These are phyloP conservation scores for Fusarium sarcochroum DNA, from an alignment of 2,329 filamentous ascomycete species.

Conservation along the genomic window DNA sequence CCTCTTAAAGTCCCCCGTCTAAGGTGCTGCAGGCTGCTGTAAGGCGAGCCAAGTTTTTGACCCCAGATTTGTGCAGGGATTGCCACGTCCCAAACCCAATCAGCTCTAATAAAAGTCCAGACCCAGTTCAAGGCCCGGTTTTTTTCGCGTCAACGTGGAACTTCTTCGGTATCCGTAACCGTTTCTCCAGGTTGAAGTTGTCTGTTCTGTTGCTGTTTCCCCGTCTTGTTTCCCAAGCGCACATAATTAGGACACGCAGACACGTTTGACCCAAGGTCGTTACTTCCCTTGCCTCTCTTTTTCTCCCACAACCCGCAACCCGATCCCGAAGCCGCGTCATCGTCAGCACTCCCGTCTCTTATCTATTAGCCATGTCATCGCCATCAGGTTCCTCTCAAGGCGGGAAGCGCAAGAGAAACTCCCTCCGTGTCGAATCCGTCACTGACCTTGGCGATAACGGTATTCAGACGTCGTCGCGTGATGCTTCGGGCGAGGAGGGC, in stretches of 20 bases:
- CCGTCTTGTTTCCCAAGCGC: constrained; percentile 20
- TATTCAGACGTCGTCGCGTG: constrained; percentile 79
- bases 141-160: constrained; percentile 45
- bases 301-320: constrained; percentile 35
- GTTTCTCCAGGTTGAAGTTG: constrained; percentile 36
- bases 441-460: constrained; percentile 65
- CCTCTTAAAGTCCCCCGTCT: constrained; percentile 3
- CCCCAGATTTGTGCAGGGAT: constrained; percentile 43
- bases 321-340: constrained; percentile 40
- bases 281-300: constrained; percentile 16
- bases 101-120: constrained; percentile 28
- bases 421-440: constrained; percentile 64
- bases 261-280: constrained; percentile 7
- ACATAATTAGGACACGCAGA: constrained; percentile 22
- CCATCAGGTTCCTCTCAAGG: constrained; percentile 66
- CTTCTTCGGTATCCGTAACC: constrained; percentile 41
- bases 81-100: constrained; percentile 26
- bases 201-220: constrained; percentile 2
- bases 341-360: constrained; percentile 1
- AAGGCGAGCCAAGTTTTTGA: constrained; percentile 36
- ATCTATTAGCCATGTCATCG: constrained; percentile 37
- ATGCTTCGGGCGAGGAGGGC: constrained; percentile 86
- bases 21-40: constrained; percentile 17
- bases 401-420: constrained; percentile 86
- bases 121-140: constrained; percentile 34